These are phyloP conservation scores for Lizanozyma gosingica DNA, from an alignment of 1,139 yeast genomes.

Conservation along the genomic window DNA sequence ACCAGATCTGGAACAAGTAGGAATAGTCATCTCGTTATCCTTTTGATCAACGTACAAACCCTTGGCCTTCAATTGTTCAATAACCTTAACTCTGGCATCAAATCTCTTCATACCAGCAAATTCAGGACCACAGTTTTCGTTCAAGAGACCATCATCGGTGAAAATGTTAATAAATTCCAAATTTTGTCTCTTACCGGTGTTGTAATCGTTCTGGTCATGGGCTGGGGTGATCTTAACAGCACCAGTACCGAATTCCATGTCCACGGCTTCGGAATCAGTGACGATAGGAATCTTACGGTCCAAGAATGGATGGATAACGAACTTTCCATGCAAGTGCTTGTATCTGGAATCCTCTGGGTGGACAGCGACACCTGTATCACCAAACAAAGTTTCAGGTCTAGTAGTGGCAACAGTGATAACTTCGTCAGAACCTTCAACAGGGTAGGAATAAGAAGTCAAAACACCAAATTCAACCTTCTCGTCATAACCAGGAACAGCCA, in stretches of 20 bases:
- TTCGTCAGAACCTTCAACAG: constrained; percentile 83
- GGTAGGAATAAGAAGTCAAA: constrained; percentile 86
- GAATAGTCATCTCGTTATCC: constrained; percentile 94
- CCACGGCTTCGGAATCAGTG: constrained; percentile 88
- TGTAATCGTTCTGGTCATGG: constrained; percentile 95
- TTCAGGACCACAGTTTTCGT: constrained; percentile 83
- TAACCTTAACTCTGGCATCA: constrained; percentile 83
- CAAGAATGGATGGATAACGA: constrained; percentile 81
- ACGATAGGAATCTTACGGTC: constrained; percentile 82
- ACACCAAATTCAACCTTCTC: constrained; percentile 93
- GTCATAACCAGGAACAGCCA: constrained; percentile 85
- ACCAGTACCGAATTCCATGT: constrained; percentile 99
- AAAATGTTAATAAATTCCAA: constrained; percentile 82
- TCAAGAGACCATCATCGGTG: constrained; percentile 86
- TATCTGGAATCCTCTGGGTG: constrained; percentile 93
- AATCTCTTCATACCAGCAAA: constrained; percentile 89
- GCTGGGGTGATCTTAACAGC: constrained; percentile 99
- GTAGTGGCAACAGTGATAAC: constrained; percentile 90
- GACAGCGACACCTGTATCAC: constrained; percentile 96
- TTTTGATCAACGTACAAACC: constrained; percentile 76
- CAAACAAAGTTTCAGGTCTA: constrained; percentile 96
- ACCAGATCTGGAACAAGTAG: constrained; percentile 91
- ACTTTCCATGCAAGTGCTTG: constrained; percentile 90
- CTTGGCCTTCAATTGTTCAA: constrained; percentile 66
- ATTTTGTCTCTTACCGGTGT: constrained; percentile 88